Base-by-base conservation (phyloP, 2,329 filamentous ascomycete species). In the Trichoderma sp. region DNA sequence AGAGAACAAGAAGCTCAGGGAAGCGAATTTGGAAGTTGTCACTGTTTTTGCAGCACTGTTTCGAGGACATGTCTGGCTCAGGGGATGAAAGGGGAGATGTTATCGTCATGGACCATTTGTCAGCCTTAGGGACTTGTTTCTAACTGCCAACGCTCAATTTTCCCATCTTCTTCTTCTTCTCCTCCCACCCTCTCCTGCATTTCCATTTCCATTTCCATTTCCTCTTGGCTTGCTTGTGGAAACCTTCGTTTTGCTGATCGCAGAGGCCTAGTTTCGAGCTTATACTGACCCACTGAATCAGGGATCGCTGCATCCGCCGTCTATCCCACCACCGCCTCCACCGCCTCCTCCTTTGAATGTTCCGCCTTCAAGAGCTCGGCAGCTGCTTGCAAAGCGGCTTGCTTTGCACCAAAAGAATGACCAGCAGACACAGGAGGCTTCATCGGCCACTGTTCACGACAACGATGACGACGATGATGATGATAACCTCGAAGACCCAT, bases 351-450 rank as follows among this genome's bases (percentile, higher is more conserved):
- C 94, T 14, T 84, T 97, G 75, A 96, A 95, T 78, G 89, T 95
- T 43, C 90, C 92, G 0, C 94, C 95, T 2, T 96, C 93, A 8
- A 89, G 95, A 64, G 95, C 95, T 8, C 89, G 95, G 62, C 86
- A 93, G 68, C 93, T 97, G 79, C 87, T 98, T n/a, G 94, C 94
- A n/a, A 92, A 92, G 14, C 89, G 94, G 14, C 85, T 98, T 75
- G 88, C 92, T 2, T 88, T 91, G 80, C 91, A 93, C 73, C 88
- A 89, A 73, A 91, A 92, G 78, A 88, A 88, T 72, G 83, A 80
- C 57, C 81, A 83, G 27, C 81, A 84, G 6, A 80, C 83, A 29
- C 81, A 82, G 21, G 81, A 82, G 24, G 81, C 85, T 6, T 82
- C 84, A 13, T 82, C 81, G 1, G 75, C 84, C 1, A 80, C 80